Base-by-base conservation (phyloP, 306 rosid species). In the Abrus pulchellus region DNA sequence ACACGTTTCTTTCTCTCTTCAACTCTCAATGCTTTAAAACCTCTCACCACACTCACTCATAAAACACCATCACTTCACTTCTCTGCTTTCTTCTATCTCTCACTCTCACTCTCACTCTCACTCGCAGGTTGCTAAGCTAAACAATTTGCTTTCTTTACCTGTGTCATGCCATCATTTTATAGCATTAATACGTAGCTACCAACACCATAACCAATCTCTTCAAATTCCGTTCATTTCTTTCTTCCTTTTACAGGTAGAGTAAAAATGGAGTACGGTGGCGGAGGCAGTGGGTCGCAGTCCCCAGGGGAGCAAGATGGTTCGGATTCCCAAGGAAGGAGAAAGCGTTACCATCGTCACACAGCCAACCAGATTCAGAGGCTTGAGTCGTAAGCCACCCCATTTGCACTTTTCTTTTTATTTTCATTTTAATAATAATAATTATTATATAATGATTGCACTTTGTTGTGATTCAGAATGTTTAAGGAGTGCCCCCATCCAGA, bases 401-500 rank as follows among this genome's bases (percentile, higher is more conserved):
- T 41, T 68, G 78, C 76, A 64, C 74, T 66, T 48, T 45, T 49
- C 44, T 52, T 14, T 29, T 40, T 4, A 36, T 36, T 36, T 36
- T 20, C 20, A 36, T 36, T 36, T 36, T 2, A 36, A 36, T 36
- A 20, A 20, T 20, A 0, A 20, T 20, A 0, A 20, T 20, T 20
- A 20, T 20, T 20, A 20, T 20, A 20, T 20, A 20, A 20, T 20
- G 20, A 20, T 20, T 20, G 20, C 20, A 20, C 20, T 20, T 20
- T 20, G 20, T 20, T 20, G 20, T 20, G 20, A 20, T 82, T 87
- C 75, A 94, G 99, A 9, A 78, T 91, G 94, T 95, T 93, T 88
- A 93, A 91, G 81, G 99, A 95, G 57, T 93, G 98, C 78, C 95
- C 95, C 7, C 99, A 95, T 79, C 99, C 99, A 13, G 99, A 95